A percentile compares a stretch with the other conserved stretches of the same genome.
These are phyloP conservation scores for Monosporascus sp. DNA, from an alignment of 2,329 filamentous ascomycete species.

Conservation along the genomic window DNA sequence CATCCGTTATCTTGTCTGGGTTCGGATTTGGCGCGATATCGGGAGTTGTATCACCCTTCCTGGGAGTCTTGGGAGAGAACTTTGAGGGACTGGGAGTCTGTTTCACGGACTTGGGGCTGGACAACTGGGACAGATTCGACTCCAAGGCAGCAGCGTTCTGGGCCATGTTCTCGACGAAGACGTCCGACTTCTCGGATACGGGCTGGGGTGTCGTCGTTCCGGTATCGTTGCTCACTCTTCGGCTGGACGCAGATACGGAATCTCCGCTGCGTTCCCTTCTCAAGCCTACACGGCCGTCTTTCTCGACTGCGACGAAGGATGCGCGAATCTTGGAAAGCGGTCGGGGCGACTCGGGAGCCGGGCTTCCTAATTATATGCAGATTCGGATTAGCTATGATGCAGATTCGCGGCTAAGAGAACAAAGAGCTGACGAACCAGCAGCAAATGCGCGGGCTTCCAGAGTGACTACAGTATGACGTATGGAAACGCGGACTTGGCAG, in stretches of 20 bases:
- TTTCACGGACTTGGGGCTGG: conserved; percentile 34
- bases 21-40: conserved; percentile 30
- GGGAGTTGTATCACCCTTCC: conserved; percentile 15
- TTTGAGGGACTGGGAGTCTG: conserved; percentile 5
- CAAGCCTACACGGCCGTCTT: conserved; percentile 52
- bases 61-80: conserved; percentile 11
- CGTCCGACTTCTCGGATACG: conserved; percentile 32
- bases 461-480: neutral
- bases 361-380: conserved; percentile 28
- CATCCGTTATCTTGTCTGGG: conserved; percentile 35
- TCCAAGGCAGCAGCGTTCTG: conserved; percentile 24
- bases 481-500: neutral
- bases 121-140: conserved; percentile 31
- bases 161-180: conserved; percentile 25
- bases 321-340: conserved; percentile 71
- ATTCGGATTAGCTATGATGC: conserved; percentile 20
- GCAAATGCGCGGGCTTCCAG: neutral
- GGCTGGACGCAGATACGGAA: conserved; percentile 30
- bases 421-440: neutral
- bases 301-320: conserved; percentile 69
- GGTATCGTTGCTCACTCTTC: conserved; percentile 33
- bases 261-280: conserved; percentile 39
- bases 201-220: conserved; percentile 34
- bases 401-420: neutral
- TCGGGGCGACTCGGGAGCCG: conserved; percentile 46